A percentile compares a stretch with the other conserved stretches of the same genome.
Conservation (phyloP, 768 basidiomycete genomes). For the Amylocystis lapponica region DNA sequence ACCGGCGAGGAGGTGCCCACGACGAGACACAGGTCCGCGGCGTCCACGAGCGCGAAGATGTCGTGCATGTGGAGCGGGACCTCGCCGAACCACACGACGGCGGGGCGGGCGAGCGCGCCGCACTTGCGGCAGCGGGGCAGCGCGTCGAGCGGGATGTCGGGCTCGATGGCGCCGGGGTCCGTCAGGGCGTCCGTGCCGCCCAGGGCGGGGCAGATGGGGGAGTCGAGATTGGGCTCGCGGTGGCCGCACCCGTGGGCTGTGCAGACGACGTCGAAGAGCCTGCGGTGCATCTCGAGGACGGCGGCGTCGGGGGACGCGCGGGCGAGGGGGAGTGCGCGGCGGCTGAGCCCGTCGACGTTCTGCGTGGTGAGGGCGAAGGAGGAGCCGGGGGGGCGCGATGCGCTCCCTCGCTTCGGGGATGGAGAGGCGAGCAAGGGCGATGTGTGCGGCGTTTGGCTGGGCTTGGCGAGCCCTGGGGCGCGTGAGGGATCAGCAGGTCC, state of each 20-base stretch:
- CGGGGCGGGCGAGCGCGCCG: slow-evolving; percentile 28
- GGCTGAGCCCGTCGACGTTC: slow-evolving; percentile 51
- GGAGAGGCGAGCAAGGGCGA: slow-evolving; percentile 40
- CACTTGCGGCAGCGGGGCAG: slow-evolving; percentile 29
- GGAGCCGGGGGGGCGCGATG: slow-evolving; percentile 35
- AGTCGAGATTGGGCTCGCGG: slow-evolving; percentile 29
- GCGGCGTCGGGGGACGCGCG: not conserved
- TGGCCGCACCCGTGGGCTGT: slow-evolving; percentile 30
- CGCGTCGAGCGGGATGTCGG: slow-evolving; percentile 17
- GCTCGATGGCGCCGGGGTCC: slow-evolving; percentile 4
- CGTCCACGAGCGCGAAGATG: slow-evolving; percentile 20
- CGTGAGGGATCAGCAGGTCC: not conserved
- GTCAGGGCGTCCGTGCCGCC: slow-evolving; percentile 19
- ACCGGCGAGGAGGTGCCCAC: slow-evolving; percentile 34
- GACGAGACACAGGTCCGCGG: slow-evolving; percentile 29
- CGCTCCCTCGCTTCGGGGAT: slow-evolving; percentile 29
- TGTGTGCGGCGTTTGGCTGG: slow-evolving; percentile 53
- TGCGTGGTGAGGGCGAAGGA: slow-evolving; percentile 52
- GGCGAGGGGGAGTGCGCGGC: slow-evolving; percentile 25
- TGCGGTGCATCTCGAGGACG: slow-evolving; percentile 55
- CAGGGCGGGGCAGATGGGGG: slow-evolving; percentile 13
- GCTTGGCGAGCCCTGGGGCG: slow-evolving; percentile 37
- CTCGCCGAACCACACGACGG: slow-evolving; percentile 37
- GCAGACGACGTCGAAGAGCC: slow-evolving; percentile 47
- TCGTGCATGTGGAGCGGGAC: slow-evolving; percentile 20